Evolutionary conservation across 208 protist species (phyloP).

Genomic region (Leishmania braziliensis): DNA sequence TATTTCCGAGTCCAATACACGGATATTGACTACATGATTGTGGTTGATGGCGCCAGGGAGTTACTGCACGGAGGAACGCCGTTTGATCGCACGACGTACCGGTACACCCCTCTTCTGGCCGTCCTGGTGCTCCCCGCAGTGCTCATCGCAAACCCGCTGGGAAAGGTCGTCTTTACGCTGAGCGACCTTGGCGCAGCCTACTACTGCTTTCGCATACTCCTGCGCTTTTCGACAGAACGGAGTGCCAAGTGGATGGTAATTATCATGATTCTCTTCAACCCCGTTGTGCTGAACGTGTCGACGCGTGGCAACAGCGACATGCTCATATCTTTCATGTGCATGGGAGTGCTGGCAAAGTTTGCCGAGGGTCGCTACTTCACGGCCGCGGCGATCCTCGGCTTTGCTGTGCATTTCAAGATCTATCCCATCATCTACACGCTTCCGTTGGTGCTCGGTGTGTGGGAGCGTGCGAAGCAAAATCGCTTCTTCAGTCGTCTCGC

Average conservation of each 20-base stretch:
- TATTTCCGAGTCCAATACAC: slow-evolving; percentile 94
- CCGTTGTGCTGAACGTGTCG: slow-evolving; percentile 91
- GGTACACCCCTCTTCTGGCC: slow-evolving; percentile 94
- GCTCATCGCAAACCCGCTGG: slow-evolving; percentile 53
- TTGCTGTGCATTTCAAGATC: slow-evolving; percentile 92
- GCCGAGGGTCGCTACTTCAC: slow-evolving; percentile 43
- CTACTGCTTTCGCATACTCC: slow-evolving; percentile 73
- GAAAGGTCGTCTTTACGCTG: slow-evolving; percentile 89
- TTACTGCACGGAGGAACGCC: slow-evolving; percentile 83
- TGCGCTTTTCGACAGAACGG: slow-evolving; percentile 51
- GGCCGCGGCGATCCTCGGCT: slow-evolving; percentile 69
- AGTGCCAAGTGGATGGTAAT: slow-evolving; percentile 76
- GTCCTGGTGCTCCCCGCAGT: slow-evolving; percentile 83
- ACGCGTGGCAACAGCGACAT: slow-evolving; percentile 95
- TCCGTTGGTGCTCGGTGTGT: slow-evolving; percentile 72
- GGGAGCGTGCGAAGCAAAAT: slow-evolving; percentile 28
- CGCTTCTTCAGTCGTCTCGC: slow-evolving; percentile 15
- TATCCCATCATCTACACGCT: slow-evolving; percentile 94
- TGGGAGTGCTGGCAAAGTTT: slow-evolving; percentile 80
- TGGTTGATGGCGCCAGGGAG: slow-evolving; percentile 92
- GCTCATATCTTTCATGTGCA: slow-evolving; percentile 86
- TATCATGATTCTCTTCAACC: slow-evolving; percentile 91
- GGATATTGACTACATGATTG: slow-evolving; percentile 97
- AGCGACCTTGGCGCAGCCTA: slow-evolving; percentile 81
- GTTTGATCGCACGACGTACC: slow-evolving; percentile 94